Percentiles rank a stretch among this genome's conserved stretches.
These are phyloP conservation scores for Zizania latifolia DNA, from an alignment of 176 grass and related monocot genomes.

Conservation along the genomic window DNA sequence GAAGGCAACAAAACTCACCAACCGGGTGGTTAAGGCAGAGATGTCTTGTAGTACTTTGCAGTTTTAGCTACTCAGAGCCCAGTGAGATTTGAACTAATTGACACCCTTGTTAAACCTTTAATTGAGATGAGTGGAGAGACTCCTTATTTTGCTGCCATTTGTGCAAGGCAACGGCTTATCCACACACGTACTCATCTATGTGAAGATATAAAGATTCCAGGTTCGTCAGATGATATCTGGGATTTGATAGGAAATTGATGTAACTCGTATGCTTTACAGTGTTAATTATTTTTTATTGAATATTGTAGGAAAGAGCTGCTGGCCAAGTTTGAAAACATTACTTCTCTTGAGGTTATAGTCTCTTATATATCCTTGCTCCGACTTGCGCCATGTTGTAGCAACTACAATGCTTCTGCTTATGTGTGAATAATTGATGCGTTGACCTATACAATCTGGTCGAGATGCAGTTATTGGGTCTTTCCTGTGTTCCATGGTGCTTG, in stretches of 20 bases:
- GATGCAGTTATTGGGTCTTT: slow-evolving; percentile 85
- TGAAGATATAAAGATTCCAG: slow-evolving; percentile 74
- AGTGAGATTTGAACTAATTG: slow-evolving; percentile 68
- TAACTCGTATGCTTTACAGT: background rate
- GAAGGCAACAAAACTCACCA: no score
- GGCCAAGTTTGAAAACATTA: slow-evolving; percentile 81
- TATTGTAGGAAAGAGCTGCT: slow-evolving; percentile 65
- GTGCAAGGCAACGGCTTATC: slow-evolving; percentile 72
- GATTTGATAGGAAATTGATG: slow-evolving; percentile 22
- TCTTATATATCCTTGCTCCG: slow-evolving; percentile 78
- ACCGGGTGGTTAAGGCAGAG: no score
- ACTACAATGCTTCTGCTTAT: slow-evolving; percentile 78
- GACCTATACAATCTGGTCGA: slow-evolving; percentile 63
- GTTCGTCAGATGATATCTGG: slow-evolving; percentile 33
- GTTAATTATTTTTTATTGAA: slow-evolving; percentile 7
- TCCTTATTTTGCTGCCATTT: slow-evolving; percentile 91
- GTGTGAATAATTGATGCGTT: slow-evolving; percentile 87
- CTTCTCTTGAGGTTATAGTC: slow-evolving; percentile 88
- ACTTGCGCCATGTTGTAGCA: slow-evolving; percentile 77
- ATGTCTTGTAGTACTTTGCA: slow-evolving; percentile 89
- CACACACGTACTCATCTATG: slow-evolving; percentile 52
- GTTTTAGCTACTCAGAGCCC: slow-evolving; percentile 56
- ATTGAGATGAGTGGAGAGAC: slow-evolving; percentile 88
- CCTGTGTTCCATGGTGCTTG: no score
- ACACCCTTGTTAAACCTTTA: slow-evolving; percentile 78